These are phyloP conservation scores for Talaromyces wortmannii DNA, from an alignment of 495 filamentous ascomycete species.

Conservation along the genomic window DNA sequence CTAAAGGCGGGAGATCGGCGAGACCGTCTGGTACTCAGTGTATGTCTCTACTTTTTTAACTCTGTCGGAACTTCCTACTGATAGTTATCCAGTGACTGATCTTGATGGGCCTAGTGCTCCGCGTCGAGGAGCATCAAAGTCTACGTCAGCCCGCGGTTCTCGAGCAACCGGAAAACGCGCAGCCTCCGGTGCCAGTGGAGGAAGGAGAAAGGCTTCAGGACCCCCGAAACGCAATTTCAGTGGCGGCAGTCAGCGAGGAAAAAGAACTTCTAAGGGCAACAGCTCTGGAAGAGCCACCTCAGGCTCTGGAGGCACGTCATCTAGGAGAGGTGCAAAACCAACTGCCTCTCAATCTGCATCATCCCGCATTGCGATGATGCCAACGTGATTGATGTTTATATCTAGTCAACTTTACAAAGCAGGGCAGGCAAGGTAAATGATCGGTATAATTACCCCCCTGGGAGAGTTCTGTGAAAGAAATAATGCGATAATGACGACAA, in stretches of 20 bases:
- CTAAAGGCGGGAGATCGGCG: slow-evolving; percentile 6
- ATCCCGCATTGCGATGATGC: slow-evolving; percentile 41
- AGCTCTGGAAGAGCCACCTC: background rate
- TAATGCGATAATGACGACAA: background rate
- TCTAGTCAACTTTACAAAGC: too few species aligned
- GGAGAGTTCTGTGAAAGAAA: background rate
- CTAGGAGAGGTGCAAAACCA: background rate
- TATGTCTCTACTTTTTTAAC: background rate
- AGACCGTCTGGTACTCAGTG: slow-evolving; percentile 1
- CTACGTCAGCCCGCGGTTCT: background rate
- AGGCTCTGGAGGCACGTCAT: background rate
- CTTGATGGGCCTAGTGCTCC: background rate
- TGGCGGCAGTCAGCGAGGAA: background rate
- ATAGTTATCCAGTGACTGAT: slow-evolving; percentile 2
- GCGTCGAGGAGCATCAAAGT: background rate
- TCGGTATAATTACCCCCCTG: background rate
- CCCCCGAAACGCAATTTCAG: background rate
- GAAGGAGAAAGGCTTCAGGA: background rate
- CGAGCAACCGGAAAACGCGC: background rate
- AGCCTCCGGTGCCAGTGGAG: background rate
- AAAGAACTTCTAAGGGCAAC: background rate
- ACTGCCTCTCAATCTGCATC: slow-evolving; percentile 14
- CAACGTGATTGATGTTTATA: slow-evolving; percentile 17
- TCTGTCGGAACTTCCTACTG: background rate
- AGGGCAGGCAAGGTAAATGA: background rate